Conservation (phyloP, 2,329 filamentous ascomycete species). For the Graphilbum ipis-grandicollis region DNA sequence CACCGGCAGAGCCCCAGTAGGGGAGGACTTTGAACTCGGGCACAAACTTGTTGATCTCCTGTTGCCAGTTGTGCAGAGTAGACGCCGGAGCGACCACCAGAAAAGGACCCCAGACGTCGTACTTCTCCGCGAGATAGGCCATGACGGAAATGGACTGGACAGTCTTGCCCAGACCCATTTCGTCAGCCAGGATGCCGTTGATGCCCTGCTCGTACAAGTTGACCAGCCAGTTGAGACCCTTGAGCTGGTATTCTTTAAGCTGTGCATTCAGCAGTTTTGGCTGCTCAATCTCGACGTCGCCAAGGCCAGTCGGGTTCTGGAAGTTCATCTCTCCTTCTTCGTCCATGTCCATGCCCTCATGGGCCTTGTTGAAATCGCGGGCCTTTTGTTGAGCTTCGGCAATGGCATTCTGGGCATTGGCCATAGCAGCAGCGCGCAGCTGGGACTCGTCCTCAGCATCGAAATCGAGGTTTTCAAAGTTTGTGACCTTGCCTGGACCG, state of each 20-base stretch:
- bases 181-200: constrained; percentile 95
- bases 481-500: constrained; percentile 55
- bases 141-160: constrained; percentile 98
- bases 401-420: constrained; percentile 90
- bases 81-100: constrained; percentile 91
- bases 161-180: constrained; percentile 99
- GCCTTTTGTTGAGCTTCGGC: constrained; percentile 88
- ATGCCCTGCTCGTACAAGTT: constrained; percentile 98
- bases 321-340: constrained; percentile 99
- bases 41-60: constrained; percentile 91
- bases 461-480: constrained; percentile 89
- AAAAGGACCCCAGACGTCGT: constrained; percentile 97
- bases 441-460: constrained; percentile 82
- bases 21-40: constrained; percentile 88
- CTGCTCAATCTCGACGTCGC: constrained; percentile 85
- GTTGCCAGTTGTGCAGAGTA: constrained; percentile 97
- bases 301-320: constrained; percentile 90
- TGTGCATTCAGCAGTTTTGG: constrained; percentile 86
- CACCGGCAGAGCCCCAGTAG: constrained; percentile 90
- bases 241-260: constrained; percentile 96
- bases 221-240: constrained; percentile 98
- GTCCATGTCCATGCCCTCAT: constrained; percentile 41
- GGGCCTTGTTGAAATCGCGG: constrained; percentile 71
- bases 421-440: constrained; percentile 70
- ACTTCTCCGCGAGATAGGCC: constrained; percentile 92